These are phyloP conservation scores for Malus hybrid DNA, from an alignment of 331 rosid species.

Conservation along the genomic window DNA sequence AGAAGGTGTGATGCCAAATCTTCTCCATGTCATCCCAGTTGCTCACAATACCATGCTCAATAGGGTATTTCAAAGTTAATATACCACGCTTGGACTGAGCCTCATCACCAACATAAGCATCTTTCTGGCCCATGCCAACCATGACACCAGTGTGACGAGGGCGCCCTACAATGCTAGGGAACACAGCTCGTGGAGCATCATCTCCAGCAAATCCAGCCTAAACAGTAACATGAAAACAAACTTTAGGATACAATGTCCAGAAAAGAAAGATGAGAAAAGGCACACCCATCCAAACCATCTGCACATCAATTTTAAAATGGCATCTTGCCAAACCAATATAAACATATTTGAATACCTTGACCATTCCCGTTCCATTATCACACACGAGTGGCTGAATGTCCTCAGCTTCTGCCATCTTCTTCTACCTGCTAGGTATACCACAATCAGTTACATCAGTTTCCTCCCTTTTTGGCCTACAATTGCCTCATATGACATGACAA, in stretches of 20 bases:
- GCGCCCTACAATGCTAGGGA: slow-evolving; percentile 98
- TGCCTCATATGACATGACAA: too few species aligned
- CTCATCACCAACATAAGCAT: slow-evolving; percentile 99
- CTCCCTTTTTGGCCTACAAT: background rate
- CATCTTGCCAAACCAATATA: background rate
- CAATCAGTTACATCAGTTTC: background rate
- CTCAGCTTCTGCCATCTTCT: slow-evolving; percentile 55
- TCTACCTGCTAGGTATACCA: slow-evolving; percentile 22
- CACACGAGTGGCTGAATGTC: slow-evolving; percentile 69
- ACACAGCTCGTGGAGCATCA: slow-evolving; percentile 99
- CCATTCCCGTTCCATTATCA: slow-evolving; percentile 99
- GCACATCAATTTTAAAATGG: background rate
- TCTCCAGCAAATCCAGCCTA: slow-evolving; percentile 99
- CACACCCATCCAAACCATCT: background rate
- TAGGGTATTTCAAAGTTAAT: slow-evolving; percentile 86
- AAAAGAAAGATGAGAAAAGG: background rate
- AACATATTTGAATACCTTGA: slow-evolving; percentile 47
- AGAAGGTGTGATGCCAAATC: slow-evolving; percentile 99
- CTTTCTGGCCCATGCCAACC: slow-evolving; percentile 99
- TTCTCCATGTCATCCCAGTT: slow-evolving; percentile 99
- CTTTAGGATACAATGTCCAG: background rate
- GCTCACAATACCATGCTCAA: slow-evolving; percentile 98
- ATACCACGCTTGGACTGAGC: slow-evolving; percentile 98
- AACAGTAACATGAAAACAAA: slow-evolving; percentile 3
- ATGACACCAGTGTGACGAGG: slow-evolving; percentile 99